Evolutionary conservation across 352 stramenopile genomes (phyloP).

Genomic region (Pythium guiyangense): DNA sequence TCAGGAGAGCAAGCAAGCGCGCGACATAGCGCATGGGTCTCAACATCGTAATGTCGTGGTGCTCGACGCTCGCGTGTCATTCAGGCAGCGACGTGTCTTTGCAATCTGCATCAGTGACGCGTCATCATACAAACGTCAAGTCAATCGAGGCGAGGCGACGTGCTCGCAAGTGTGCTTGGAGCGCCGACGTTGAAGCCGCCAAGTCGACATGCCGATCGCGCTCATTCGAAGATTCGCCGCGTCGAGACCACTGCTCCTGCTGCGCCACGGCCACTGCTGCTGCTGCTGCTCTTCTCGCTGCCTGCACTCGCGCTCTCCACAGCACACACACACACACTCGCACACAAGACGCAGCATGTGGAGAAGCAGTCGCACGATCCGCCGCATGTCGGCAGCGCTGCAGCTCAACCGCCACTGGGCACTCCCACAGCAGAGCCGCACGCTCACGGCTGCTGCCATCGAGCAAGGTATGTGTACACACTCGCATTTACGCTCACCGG

Average conservation of each 20-base stretch:
- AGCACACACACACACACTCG: background rate
- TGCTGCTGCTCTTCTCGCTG: background rate
- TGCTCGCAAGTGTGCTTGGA: background rate
- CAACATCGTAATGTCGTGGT: no score
- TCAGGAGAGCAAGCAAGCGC: no score
- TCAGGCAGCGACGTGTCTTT: no score
- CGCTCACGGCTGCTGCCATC: conserved; percentile 30
- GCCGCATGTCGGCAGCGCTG: conserved; percentile 11
- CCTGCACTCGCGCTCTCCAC: background rate
- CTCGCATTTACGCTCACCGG: background rate
- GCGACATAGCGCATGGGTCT: no score
- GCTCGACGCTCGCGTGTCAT: no score
- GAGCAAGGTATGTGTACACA: conserved; percentile 15
- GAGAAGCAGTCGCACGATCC: conserved; percentile 13
- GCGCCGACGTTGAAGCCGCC: conserved; percentile 7
- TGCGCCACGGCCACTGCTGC: background rate
- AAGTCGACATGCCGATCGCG: background rate
- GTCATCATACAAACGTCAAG: conserved; percentile 3
- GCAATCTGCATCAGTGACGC: background rate
- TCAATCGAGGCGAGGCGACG: conserved; percentile 3
- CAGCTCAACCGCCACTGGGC: conserved; percentile 6
- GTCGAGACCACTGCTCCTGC: background rate
- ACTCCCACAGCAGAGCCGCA: conserved; percentile 14
- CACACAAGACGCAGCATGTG: conserved; percentile 6
- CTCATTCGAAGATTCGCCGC: conserved; percentile 12